Base-by-base conservation (phyloP, 2,329 filamentous ascomycete genomes). In the Fusarium sp. region DNA sequence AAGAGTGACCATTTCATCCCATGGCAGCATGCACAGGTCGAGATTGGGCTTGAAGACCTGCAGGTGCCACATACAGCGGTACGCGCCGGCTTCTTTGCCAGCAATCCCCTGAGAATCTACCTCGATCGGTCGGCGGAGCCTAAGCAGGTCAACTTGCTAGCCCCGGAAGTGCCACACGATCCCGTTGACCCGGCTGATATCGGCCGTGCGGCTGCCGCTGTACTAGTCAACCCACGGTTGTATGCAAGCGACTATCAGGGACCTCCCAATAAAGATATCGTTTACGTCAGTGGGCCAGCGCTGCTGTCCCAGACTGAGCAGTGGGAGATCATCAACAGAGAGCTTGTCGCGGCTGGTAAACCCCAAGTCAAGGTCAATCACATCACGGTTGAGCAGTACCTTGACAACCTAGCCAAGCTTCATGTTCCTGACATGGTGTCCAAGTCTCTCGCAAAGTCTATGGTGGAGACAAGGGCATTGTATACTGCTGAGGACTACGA, bases 81-180 rank as follows among this genome's bases (percentile, higher is more conserved):
- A 15, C 52, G 52, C n/a, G 41, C 31, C 28, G 52, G 41, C 5
- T 55, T 55, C 24, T 55, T 55, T 48, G 52, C 52, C 8, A 55
- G 52, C 4, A 55, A 48, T 10, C 41, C 52, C 8, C n/a, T 55
- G 3, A 20, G 52, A 20, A 54, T 54, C 3, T 47, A 54, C 29
- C 50, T 54, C 21, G 50, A 54, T 44, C 28, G 41, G 20, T 33
- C 39, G 46, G 46, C 39, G 37, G 50, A 54, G 41, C 29, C 41
- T 26, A 55, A 55, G 26, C 41, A 55, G 28, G 52, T 48, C 41
- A 55, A 47, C 1, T 15, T 55, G 42, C n/a, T 47, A 26, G 41
- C 52, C 18, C 52, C 52, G 3, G 41, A 55, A 9, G 29, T 47
- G n/a, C 41, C 28, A 15, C 41, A 47, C 1, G 52, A 55, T 24